Percentiles rank a stretch among this genome's conserved stretches.
Conservation (phyloP, 2,329 filamentous ascomycete genomes). For the Talaromyces sp. region DNA sequence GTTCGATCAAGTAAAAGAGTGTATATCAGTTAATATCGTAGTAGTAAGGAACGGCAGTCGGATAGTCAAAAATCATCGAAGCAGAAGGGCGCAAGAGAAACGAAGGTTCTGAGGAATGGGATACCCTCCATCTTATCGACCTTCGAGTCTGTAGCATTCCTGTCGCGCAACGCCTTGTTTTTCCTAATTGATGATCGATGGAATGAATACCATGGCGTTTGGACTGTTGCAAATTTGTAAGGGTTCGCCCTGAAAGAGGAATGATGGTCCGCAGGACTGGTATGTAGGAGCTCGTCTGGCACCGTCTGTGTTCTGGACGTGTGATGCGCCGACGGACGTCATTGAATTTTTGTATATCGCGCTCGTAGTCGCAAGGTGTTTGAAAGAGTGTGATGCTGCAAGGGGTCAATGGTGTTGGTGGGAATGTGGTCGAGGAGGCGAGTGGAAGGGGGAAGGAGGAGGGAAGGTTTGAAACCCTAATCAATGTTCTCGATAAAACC, state of each 20-base stretch:
- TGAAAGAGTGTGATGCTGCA: neutral
- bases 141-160: neutral
- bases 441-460: neutral
- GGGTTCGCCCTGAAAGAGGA: conserved; percentile 21
- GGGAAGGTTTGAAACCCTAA: neutral
- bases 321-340: neutral
- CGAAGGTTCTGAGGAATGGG: neutral
- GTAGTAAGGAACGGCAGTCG: conserved; percentile 7
- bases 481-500: neutral
- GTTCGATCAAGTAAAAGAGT: conserved; percentile 9
- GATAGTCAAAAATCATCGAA: neutral
- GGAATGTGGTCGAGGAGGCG: neutral
- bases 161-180: conserved; percentile 4
- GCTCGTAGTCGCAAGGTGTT: neutral
- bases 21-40: conserved; percentile 7
- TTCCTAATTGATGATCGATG: neutral
- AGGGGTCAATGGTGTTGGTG: neutral
- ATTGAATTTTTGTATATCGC: neutral
- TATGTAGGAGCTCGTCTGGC: conserved; percentile 8
- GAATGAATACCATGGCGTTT: neutral
- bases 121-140: neutral
- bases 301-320: neutral
- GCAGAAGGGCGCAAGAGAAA: neutral
- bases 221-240: neutral
- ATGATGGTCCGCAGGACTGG: neutral